Evolutionary conservation across 345 rosid genomes (phyloP).

Genomic region (Arabidopsis arenosa): DNA sequence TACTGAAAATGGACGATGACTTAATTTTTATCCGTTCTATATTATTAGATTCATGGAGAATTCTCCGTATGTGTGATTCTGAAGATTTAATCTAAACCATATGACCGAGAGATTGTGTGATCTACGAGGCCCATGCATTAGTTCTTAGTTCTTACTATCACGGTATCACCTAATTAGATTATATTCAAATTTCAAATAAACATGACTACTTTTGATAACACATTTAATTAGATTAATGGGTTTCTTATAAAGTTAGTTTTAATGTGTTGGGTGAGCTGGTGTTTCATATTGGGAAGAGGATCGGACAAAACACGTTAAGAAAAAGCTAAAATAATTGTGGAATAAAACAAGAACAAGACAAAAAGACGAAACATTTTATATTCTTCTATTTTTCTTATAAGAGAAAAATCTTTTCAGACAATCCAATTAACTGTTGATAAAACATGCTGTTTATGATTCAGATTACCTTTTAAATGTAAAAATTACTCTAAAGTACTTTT

Average conservation of each 20-base stretch:
- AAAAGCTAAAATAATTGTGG: conserved; percentile 63
- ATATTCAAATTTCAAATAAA: conserved; percentile 8
- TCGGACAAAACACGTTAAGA: conserved; percentile 58
- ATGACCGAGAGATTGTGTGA: conserved; percentile 1
- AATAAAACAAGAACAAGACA: conserved; percentile 78
- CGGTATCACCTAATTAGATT: not conserved
- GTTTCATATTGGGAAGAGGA: conserved; percentile 46
- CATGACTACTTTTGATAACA: not conserved
- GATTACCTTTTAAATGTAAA: conserved; percentile 9
- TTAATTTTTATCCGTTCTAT: not conserved
- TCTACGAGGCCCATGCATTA: not conserved
- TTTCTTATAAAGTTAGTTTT: conserved; percentile 41
- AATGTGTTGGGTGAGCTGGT: conserved; percentile 60
- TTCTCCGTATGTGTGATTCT: not conserved
- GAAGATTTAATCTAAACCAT: conserved; percentile 2
- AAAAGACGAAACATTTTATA: conserved; percentile 48
- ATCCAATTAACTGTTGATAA: conserved; percentile 20
- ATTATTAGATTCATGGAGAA: too few relatives aligned
- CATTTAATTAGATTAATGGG: conserved; percentile 1
- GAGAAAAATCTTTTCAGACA: not conserved
- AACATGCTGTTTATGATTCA: conserved; percentile 15
- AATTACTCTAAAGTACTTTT: conserved; percentile 9
- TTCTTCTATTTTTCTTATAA: not conserved
- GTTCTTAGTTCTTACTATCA: not conserved
- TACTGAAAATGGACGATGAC: conserved; percentile 13